These are phyloP conservation scores for Phytophthora ramorum DNA, from an alignment of 352 stramenopile species.

Conservation along the genomic window DNA sequence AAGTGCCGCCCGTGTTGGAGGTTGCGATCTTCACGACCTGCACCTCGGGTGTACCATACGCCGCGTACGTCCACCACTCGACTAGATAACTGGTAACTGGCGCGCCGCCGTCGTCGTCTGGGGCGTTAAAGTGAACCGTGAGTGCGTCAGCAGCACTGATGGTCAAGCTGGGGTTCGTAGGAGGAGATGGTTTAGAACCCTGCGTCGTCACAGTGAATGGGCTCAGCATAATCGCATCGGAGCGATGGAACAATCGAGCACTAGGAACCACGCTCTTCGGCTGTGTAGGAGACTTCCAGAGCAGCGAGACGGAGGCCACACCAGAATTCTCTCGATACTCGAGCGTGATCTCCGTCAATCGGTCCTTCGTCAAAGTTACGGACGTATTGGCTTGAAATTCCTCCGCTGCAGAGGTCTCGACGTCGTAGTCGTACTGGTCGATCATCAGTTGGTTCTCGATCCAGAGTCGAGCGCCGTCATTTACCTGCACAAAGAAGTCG, in stretches of 20 bases:
- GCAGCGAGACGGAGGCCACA: slow-evolving; percentile 79
- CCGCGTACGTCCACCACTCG: slow-evolving; percentile 81
- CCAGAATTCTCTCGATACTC: slow-evolving; percentile 95
- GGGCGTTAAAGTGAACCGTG: slow-evolving; percentile 84
- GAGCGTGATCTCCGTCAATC: slow-evolving; percentile 87
- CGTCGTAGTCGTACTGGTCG: slow-evolving; percentile 62
- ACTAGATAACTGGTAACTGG: slow-evolving; percentile 87
- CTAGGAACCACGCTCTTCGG: slow-evolving; percentile 86
- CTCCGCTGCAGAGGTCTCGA: slow-evolving; percentile 31
- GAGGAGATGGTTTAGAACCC: slow-evolving; percentile 64
- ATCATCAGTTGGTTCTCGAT: slow-evolving; percentile 54
- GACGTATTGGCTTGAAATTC: slow-evolving; percentile 50
- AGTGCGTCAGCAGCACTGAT: slow-evolving; percentile 71
- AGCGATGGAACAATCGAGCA: slow-evolving; percentile 87
- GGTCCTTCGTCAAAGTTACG: slow-evolving; percentile 75
- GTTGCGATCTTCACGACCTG: slow-evolving; percentile 90
- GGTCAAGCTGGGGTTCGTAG: slow-evolving; percentile 42
- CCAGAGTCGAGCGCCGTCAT: slow-evolving; percentile 93
- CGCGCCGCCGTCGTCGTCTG: slow-evolving; percentile 87
- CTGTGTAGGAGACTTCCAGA: slow-evolving; percentile 92
- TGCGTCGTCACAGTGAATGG: slow-evolving; percentile 68
- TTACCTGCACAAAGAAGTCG: slow-evolving; percentile 86
- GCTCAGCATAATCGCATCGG: slow-evolving; percentile 59
- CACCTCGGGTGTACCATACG: slow-evolving; percentile 60
- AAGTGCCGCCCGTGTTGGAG: slow-evolving; percentile 81